A percentile compares a stretch with the other conserved stretches of the same genome.
These are phyloP conservation scores for Backusella tarrabulga DNA, from an alignment of 192 early-diverging fungal genomes.

Conservation along the genomic window DNA sequence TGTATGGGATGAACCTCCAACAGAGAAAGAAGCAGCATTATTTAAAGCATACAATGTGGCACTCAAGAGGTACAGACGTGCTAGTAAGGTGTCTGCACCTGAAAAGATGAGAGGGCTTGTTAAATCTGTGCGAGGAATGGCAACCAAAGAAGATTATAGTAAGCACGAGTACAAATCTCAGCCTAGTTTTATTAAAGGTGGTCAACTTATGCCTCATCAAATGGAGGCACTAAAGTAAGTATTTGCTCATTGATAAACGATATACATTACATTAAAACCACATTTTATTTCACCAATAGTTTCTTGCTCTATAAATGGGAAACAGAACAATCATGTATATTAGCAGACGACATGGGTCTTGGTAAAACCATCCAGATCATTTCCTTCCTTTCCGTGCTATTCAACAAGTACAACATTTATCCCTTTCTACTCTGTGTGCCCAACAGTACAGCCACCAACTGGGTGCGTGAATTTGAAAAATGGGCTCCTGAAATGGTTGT, in stretches of 20 bases:
- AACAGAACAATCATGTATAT: slow-evolving; percentile 54
- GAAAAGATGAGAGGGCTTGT: slow-evolving; percentile 31
- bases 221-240: slow-evolving; percentile 57
- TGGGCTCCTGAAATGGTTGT: slow-evolving; percentile 67
- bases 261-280: neutral
- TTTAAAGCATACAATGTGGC: slow-evolving; percentile 39
- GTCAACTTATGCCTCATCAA: slow-evolving; percentile 65
- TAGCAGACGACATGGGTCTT: slow-evolving; percentile 79
- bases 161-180: slow-evolving; percentile 50
- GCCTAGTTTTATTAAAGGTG: slow-evolving; percentile 50
- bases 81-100: slow-evolving; percentile 37
- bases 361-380: slow-evolving; percentile 80
- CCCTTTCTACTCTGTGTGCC: slow-evolving; percentile 74
- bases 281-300: slow-evolving; percentile 26
- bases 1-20: slow-evolving; percentile 39
- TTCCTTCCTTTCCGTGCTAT: slow-evolving; percentile 49
- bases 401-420: slow-evolving; percentile 41
- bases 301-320: slow-evolving; percentile 72
- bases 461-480: slow-evolving; percentile 68
- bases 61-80: slow-evolving; percentile 36
- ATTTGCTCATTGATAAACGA: neutral
- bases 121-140: slow-evolving; percentile 19
- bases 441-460: slow-evolving; percentile 61
- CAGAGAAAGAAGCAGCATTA: slow-evolving; percentile 20
- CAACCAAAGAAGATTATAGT: slow-evolving; percentile 34